Conservation (phyloP, 306 rosid species). For the Purshia tridentata region DNA sequence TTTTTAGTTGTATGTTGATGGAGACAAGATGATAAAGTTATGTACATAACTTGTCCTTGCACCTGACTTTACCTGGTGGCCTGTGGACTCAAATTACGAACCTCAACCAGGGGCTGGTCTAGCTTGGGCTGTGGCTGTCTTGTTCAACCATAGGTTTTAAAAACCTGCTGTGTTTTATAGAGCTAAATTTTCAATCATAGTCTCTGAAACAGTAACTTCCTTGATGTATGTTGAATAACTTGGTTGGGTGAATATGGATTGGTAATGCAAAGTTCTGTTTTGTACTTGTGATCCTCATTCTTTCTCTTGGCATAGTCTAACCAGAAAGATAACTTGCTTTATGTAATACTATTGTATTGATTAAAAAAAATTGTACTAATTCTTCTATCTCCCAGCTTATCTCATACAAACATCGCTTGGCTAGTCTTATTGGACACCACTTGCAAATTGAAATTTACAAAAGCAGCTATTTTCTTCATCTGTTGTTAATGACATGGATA, state of each 20-base stretch:
- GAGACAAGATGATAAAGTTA: background rate
- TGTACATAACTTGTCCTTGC: background rate
- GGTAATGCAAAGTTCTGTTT: background rate
- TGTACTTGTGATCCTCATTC: background rate
- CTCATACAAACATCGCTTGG: background rate
- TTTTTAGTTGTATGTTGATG: constrained; percentile 1
- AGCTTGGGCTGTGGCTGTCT: background rate
- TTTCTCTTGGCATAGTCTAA: constrained; percentile 2
- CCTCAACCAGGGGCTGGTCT: background rate
- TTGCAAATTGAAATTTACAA: background rate
- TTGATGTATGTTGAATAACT: background rate
- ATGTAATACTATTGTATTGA: background rate
- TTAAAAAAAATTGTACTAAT: too few species aligned
- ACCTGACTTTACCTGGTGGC: constrained; percentile 4
- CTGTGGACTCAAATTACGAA: background rate
- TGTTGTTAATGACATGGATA: background rate
- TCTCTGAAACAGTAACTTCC: background rate
- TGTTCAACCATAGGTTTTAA: background rate
- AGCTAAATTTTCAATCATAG: background rate
- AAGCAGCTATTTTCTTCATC: background rate
- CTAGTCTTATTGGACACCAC: background rate
- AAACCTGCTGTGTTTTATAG: background rate
- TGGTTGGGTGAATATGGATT: constrained; percentile 3
- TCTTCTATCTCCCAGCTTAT: background rate
- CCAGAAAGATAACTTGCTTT: background rate